Base-by-base conservation (phyloP, 1,284 basidiomycete genomes). In the Phlebopus sp. region DNA sequence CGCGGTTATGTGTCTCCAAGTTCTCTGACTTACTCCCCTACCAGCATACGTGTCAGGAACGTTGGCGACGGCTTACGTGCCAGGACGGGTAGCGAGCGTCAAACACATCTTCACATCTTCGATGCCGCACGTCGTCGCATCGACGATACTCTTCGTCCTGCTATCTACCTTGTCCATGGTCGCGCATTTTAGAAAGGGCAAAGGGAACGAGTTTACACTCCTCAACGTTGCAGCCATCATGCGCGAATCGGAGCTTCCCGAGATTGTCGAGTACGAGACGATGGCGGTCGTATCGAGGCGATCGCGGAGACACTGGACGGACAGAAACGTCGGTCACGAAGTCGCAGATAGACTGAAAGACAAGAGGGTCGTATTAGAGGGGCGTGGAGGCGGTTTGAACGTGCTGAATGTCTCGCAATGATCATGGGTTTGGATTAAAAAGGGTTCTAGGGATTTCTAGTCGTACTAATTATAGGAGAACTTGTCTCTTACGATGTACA, bases 171-270 rank as follows among this genome's bases (percentile, higher is more conserved):
- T 62, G 13, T 40, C 60, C 42, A 5, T 61, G 27, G 2, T 61
- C 4, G 53, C 53, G 0, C 45, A 67, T 19, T 58, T 65, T 38
- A 50, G 64, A 19, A 27, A 38, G 2, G 54, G 54, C 3, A 55
- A 64, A 13, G 52, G 50, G n/a, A 7, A 31, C 5, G 50, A 54
- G n/a, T 63, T 65, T n/a, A 63, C 63, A 13, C 52, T 67, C 37
- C 37, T 46, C 23, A 62, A 59, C 3, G 37, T 67, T 18, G 59
- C 59, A 0, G 53, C 56, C 0, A 57, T 63, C 0, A 15, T 65
- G 3, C 53, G 66, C 6, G 50, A 34, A 14, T 66, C 64, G 0
- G 62, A 65, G 21, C 51, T 66, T 15, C 58, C 64, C 0, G 49
- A 11, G 10, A 29, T 29, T 11, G 27, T 29, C 27, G 27, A 29